Conservation (phyloP, 345 rosid genomes). For the Brassica carinata region DNA sequence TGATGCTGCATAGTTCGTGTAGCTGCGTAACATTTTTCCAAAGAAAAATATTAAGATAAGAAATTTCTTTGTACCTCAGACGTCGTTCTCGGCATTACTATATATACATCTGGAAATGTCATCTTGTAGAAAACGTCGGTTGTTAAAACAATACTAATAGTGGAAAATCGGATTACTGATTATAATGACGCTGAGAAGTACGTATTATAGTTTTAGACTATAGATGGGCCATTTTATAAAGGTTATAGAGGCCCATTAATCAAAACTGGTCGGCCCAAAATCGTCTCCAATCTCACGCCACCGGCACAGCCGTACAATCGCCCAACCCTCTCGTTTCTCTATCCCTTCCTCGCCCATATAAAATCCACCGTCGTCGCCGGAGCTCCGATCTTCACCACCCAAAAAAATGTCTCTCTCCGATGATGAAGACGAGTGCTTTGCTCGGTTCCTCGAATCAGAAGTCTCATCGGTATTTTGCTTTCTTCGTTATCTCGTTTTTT, state of each 20-base stretch:
- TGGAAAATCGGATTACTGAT: background rate
- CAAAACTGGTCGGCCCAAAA: background rate
- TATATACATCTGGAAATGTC: background rate
- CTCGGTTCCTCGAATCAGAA: constrained; percentile 81
- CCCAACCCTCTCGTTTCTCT: background rate
- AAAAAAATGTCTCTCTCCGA: constrained; percentile 54
- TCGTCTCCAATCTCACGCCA: constrained; percentile 33
- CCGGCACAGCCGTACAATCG: constrained; percentile 20
- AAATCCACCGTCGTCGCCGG: constrained; percentile 28
- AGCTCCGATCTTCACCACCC: constrained; percentile 23
- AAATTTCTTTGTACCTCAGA: no score
- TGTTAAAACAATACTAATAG: background rate
- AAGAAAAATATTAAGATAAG: no score
- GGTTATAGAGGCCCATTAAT: background rate
- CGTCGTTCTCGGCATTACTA: no score
- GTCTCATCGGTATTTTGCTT: constrained; percentile 48
- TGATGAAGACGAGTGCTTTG: constrained; percentile 69
- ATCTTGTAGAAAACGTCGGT: background rate
- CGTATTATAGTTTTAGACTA: background rate
- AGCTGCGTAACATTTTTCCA: no score
- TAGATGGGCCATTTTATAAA: background rate
- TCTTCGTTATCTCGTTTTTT: background rate
- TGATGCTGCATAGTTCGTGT: no score
- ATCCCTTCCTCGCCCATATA: constrained; percentile 30
- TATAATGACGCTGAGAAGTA: background rate